Conservation (phyloP, 2,329 filamentous ascomycete species). For the Coniochaeta sp. region DNA sequence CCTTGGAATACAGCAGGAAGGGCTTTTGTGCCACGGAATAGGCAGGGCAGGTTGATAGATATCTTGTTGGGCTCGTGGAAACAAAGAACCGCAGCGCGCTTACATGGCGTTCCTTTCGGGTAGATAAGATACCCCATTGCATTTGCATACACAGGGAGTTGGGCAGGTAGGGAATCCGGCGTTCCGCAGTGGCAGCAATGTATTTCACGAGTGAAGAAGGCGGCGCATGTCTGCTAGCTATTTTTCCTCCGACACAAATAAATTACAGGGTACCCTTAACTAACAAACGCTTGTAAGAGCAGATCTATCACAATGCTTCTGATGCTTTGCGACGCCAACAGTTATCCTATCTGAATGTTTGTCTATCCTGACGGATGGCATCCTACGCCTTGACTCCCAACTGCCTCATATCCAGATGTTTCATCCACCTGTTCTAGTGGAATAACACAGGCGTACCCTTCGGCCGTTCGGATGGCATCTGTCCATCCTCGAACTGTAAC, state of each 20-base stretch:
- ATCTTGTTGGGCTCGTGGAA: not conserved
- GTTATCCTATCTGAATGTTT: not conserved
- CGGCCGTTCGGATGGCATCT: slow-evolving; percentile 13
- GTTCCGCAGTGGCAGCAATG: too few species aligned
- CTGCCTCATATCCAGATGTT: not conserved
- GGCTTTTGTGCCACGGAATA: not conserved
- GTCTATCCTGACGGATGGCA: not conserved
- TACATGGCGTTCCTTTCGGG: not conserved
- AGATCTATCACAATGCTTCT: not conserved
- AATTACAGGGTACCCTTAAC: not conserved
- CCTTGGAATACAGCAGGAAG: too few species aligned
- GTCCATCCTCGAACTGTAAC: slow-evolving; percentile 13
- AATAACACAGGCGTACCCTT: slow-evolving; percentile 4
- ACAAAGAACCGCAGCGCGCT: not conserved
- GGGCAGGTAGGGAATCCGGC: too few species aligned
- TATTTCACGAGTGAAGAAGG: not conserved
- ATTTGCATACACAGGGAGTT: not conserved
- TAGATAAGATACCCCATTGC: not conserved
- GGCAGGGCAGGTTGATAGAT: not conserved
- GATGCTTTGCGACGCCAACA: not conserved
- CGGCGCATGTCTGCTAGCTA: not conserved
- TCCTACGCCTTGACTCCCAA: not conserved
- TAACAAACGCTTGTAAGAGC: not conserved
- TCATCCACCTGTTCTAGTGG: not conserved
- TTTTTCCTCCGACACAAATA: not conserved